Evolutionary conservation across 257 asterid species (phyloP).

Genomic region (Rauvolfia tetraphylla): DNA sequence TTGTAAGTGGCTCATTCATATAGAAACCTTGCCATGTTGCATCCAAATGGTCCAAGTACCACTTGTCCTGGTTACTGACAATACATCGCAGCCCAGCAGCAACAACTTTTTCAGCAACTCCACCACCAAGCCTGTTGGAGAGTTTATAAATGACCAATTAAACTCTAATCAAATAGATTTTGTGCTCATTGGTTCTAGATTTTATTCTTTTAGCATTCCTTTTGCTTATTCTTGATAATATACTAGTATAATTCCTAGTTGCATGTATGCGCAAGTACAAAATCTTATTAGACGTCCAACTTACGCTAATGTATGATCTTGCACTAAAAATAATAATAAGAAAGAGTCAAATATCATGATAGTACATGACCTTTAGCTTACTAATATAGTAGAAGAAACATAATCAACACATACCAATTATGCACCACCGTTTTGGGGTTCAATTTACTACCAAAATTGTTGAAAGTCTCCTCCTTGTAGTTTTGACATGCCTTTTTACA

Average conservation of each 20-base stretch:
- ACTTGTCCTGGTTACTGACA: constrained; percentile 89
- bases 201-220: neutral
- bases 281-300: no score
- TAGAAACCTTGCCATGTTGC: constrained; percentile 79
- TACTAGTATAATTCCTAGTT: neutral
- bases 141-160: neutral
- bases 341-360: neutral
- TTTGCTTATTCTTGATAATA: neutral
- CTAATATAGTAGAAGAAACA: neutral
- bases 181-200: neutral
- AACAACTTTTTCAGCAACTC: constrained; percentile 68
- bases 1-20: constrained; percentile 72
- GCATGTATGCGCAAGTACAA: neutral
- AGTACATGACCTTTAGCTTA: neutral
- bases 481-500: constrained; percentile 9
- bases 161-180: neutral
- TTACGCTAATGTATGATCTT: neutral
- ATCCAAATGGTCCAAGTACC: constrained; percentile 88
- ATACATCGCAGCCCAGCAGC: constrained; percentile 82
- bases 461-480: constrained; percentile 93
- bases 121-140: constrained; percentile 67
- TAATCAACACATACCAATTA: constrained; percentile 56
- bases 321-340: no score
- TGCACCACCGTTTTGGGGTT: constrained; percentile 78
- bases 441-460: constrained; percentile 80